Base-by-base conservation (phyloP, 441 rosid species). In the Viola pubescens region DNA sequence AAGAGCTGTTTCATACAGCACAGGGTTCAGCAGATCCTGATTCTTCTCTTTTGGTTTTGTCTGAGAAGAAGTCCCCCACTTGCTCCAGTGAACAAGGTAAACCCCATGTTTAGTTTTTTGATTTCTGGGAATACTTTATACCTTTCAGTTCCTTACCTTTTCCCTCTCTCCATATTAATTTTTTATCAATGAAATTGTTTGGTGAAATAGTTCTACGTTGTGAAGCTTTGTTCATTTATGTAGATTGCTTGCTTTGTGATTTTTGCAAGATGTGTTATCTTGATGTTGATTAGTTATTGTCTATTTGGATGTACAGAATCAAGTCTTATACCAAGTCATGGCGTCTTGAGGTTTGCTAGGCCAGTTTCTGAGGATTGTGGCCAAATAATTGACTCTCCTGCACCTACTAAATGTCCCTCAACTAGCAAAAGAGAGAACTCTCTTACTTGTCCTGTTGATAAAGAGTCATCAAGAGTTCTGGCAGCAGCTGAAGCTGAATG, bases 51-150 rank as follows among this genome's bases (percentile, higher is more conserved):
- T 52, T 7, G 40, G 48, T 50, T 58, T 63, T 47, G 41, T 52
- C 73, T 37, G 41, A 63, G 46, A 65, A 56, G 4, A 16, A 49
- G 37, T 58, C 64, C 7, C 38, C 3, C 14, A 9, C 56, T 45
- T 70, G 73, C 64, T 60, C 56, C 47, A 56, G 58, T 56, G 70
- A 73, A 65, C 60, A 61, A 58, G 85, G 82, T 79, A 49, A 61
- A 19, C 59, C 26, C 46, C 44, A 2, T 8, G 34, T 47, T 62
- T 46, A 10, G 13, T 48, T 45, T 59, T 44, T 46, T 2, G 56
- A 40, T 37, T 12, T 61, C 14, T 19, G n/a, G 6, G 46, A 51
- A 26, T 1, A 26, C 3, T 26, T 26, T 26, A 26, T 26, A 26
- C 34, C 34, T 26, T 26, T 26, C 34, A 26, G 34, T 62, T 48